Percentiles rank a stretch among this genome's conserved stretches.
Conservation (phyloP, 768 basidiomycete genomes). For the Psilocybe subaeruginosa region DNA sequence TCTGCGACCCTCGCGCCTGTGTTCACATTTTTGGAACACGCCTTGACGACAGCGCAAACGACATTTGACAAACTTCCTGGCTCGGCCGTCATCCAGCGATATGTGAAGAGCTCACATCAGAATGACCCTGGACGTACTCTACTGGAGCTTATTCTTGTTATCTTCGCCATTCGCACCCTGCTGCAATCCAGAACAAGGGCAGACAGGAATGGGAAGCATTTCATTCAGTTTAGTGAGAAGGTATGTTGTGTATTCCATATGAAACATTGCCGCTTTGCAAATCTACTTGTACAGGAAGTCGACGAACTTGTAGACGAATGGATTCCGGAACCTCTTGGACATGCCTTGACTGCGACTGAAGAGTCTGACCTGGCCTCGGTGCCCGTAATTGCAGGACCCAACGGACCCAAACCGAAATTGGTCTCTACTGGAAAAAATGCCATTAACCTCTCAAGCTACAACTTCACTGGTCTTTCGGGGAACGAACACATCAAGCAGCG, state of each 20-base stretch:
- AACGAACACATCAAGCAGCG: conserved; percentile 87
- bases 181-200: conserved; percentile 87
- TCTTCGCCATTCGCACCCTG: conserved; percentile 90
- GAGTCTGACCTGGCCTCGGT: conserved; percentile 71
- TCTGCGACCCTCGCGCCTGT: conserved; percentile 48
- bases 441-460: conserved; percentile 86
- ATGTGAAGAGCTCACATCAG: conserved; percentile 93
- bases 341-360: conserved; percentile 61
- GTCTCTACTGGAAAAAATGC: conserved; percentile 72
- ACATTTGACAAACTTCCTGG: conserved; percentile 80
- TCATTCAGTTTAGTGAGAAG: conserved; percentile 90
- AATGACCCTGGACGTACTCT: conserved; percentile 94
- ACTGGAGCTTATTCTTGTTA: conserved; percentile 84
- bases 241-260: conserved; percentile 41
- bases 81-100: conserved; percentile 83
- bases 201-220: conserved; percentile 84
- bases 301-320: conserved; percentile 97
- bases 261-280: background rate
- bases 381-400: conserved; percentile 79
- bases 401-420: conserved; percentile 83
- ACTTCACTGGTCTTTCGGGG: conserved; percentile 89
- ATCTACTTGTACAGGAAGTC: conserved; percentile 63
- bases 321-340: conserved; percentile 82
- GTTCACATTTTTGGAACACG: conserved; percentile 66
- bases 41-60: conserved; percentile 59